These are phyloP conservation scores for Neckera pumila DNA, from an alignment of 225 moss, liverwort and hornwort genomes.

Conservation along the genomic window DNA sequence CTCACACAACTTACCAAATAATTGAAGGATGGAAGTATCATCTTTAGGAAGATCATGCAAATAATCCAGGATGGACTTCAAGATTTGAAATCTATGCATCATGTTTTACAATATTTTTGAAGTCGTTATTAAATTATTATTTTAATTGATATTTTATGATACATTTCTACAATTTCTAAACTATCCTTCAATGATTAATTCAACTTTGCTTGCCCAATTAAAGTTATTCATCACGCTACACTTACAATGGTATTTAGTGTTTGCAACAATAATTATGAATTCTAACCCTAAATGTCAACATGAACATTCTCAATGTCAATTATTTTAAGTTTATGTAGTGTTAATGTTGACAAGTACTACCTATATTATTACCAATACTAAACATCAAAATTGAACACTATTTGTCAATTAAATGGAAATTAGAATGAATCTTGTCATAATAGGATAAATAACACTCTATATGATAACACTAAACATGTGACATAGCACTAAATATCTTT, in stretches of 20 bases:
- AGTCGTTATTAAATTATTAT: not conserved
- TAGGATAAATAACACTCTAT: not conserved
- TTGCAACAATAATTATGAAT: not conserved
- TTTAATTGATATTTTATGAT: not conserved
- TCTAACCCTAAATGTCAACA: not conserved
- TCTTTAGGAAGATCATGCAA: not conserved
- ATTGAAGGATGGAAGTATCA: not conserved
- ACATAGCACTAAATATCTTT: not conserved
- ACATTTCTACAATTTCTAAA: not conserved
- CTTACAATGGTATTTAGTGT: not conserved
- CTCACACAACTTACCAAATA: not conserved
- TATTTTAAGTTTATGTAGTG: not conserved
- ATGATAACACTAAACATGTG: not conserved
- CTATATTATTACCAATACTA: not conserved
- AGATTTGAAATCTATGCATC: not conserved
- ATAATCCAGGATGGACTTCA: not conserved
- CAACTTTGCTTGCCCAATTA: not conserved
- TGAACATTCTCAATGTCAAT: too few species aligned
- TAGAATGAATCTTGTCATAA: not conserved
- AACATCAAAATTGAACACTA: not conserved
- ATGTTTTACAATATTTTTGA: not conserved
- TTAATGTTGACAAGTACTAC: not conserved
- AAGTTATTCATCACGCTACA: not conserved
- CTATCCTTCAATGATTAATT: rapidly evolving
- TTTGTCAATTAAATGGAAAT: not conserved